Conservation (phyloP, 164 flowering plant species). For the Cinnamomum chago region DNA sequence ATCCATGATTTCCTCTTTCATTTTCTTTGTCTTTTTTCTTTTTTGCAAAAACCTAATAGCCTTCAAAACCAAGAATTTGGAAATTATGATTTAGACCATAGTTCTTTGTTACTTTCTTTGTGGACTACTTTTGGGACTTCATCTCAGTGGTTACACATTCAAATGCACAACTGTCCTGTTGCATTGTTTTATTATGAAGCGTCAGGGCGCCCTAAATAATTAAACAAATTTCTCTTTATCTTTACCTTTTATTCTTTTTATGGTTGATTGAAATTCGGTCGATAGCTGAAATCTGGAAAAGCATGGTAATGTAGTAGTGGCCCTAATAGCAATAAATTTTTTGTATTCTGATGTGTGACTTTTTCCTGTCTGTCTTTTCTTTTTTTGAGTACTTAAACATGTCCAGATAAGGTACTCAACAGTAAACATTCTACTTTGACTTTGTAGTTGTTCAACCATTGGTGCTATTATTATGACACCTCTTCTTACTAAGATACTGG, state of each 20-base stretch:
- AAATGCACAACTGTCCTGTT: background rate
- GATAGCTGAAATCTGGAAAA: background rate
- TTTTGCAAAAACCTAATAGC: background rate
- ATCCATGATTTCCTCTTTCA: background rate
- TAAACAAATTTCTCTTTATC: background rate
- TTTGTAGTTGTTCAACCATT: slow-evolving; percentile 81
- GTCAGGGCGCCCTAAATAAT: background rate
- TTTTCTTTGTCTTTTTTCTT: too few relatives aligned
- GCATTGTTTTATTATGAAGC: background rate
- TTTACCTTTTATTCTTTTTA: background rate
- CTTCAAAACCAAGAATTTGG: background rate
- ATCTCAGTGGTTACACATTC: background rate
- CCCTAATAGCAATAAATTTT: too few relatives aligned
- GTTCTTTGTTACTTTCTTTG: background rate
- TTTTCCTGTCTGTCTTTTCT: too few relatives aligned
- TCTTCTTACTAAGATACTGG: slow-evolving; percentile 89
- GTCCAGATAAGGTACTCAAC: background rate
- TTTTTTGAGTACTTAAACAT: background rate
- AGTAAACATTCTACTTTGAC: slow-evolving; percentile 5
- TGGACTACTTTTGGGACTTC: background rate
- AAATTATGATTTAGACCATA: background rate
- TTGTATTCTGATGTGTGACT: too few relatives aligned
- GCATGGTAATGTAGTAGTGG: too few relatives aligned
- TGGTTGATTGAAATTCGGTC: background rate
- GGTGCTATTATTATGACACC: slow-evolving; percentile 99